Evolutionary conservation across 2,329 filamentous ascomycete species (phyloP).

Genomic region (Colletotrichum sp.): DNA sequence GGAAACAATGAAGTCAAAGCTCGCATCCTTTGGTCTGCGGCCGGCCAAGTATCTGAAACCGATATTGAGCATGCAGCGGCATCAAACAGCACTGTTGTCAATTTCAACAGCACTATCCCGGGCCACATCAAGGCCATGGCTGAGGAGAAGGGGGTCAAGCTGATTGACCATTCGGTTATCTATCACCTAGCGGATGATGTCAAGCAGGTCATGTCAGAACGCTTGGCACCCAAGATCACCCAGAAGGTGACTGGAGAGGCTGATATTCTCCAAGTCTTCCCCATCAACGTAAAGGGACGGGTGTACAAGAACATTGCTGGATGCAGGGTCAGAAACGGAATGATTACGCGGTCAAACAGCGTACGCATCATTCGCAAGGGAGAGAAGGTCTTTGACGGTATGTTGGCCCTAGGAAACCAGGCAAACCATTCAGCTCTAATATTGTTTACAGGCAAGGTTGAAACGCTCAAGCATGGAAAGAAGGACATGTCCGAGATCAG

Average conservation of each 20-base stretch:
- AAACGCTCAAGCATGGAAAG: constrained; percentile 88
- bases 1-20: constrained; percentile 85
- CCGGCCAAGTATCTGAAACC: constrained; percentile 82
- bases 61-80: constrained; percentile 87
- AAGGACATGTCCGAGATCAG: constrained; percentile 89
- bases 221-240: constrained; percentile 70
- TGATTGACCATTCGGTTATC: constrained; percentile 87
- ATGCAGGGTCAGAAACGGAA: constrained; percentile 84
- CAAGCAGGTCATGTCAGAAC: constrained; percentile 69
- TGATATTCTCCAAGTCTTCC: constrained; percentile 82
- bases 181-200: constrained; percentile 80
- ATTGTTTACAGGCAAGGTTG: constrained; percentile 68
- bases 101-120: constrained; percentile 81
- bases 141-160: constrained; percentile 71
- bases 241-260: constrained; percentile 85
- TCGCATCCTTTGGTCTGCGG: constrained; percentile 76
- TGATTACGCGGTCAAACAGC: constrained; percentile 65
- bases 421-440: neutral
- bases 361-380: constrained; percentile 76
- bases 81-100: constrained; percentile 78
- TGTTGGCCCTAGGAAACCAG: constrained; percentile 39
- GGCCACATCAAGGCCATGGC: constrained; percentile 73
- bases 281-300: constrained; percentile 78
- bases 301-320: constrained; percentile 81
- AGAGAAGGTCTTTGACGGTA: constrained; percentile 82